Percentiles rank a stretch among this genome's conserved stretches.
Evolutionary conservation across 1,284 basidiomycete genomes (phyloP).

Genomic region (Cutaneotrichosporon spelunceum): DNA sequence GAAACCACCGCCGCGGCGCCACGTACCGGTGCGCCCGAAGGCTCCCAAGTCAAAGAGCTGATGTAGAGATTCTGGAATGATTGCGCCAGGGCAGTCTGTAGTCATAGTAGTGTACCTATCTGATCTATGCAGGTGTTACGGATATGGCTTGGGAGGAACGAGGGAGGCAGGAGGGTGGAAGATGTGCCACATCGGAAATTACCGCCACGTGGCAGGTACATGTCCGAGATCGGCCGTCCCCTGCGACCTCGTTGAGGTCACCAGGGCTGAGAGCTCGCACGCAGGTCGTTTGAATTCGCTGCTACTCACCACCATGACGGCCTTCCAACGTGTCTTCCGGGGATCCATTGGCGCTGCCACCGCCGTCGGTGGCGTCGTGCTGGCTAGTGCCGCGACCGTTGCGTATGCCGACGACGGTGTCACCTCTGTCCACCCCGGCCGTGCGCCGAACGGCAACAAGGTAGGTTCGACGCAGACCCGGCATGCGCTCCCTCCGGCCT

Average conservation of each 20-base stretch:
- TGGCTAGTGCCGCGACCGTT: conserved; percentile 16
- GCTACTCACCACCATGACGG: conserved; percentile 16
- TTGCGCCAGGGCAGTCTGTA: background rate
- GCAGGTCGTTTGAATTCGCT: background rate
- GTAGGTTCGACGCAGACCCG: conserved; percentile 22
- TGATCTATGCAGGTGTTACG: background rate
- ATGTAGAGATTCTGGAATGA: background rate
- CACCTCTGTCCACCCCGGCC: conserved; percentile 30
- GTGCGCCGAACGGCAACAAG: conserved; percentile 37
- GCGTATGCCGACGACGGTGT: conserved; percentile 22
- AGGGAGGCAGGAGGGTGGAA: background rate
- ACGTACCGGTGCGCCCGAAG: conserved; percentile 1
- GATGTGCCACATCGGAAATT: background rate
- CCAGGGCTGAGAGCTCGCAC: background rate
- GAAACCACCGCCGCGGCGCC: background rate
- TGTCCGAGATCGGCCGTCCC: background rate
- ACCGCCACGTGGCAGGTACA: conserved; percentile 8
- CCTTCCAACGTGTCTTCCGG: conserved; percentile 29
- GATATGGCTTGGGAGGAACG: background rate
- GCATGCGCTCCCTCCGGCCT: background rate
- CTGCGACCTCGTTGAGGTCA: background rate
- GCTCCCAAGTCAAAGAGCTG: background rate
- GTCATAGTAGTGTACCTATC: background rate
- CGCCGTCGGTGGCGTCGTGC: conserved; percentile 19
- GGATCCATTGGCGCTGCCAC: conserved; percentile 21